phyloP scores from a whole-genome alignment of 2,329 filamentous ascomycete species.

The Talaromyces sp. region DNA sequence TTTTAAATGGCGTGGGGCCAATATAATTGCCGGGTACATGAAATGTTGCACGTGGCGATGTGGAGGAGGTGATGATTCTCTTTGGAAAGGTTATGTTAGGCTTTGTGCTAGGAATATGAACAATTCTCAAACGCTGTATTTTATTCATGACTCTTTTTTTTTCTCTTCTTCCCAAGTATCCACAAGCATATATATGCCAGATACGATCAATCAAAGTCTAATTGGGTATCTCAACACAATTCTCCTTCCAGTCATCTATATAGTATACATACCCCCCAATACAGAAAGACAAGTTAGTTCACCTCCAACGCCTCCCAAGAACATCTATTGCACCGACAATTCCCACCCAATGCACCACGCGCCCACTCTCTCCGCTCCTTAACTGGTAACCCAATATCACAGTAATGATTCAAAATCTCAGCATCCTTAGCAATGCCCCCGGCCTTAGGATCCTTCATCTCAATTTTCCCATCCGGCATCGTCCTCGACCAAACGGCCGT shows the following conservation, averaged over 20 bases:
- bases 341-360: constrained; percentile 80
- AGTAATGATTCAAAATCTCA: constrained; percentile 93
- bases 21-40: not conserved
- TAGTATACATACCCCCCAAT: not conserved
- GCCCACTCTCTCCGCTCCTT: constrained; percentile 87
- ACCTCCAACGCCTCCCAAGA: constrained; percentile 62
- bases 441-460: constrained; percentile 48
- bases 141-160: constrained; percentile 3
- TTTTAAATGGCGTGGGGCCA: not conserved
- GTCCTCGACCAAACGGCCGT: constrained; percentile 41
- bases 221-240: constrained; percentile 20
- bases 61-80: not conserved
- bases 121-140: constrained; percentile 10
- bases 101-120: constrained; percentile 8
- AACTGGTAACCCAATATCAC: constrained; percentile 78
- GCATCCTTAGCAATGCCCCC: constrained; percentile 73
- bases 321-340: constrained; percentile 85
- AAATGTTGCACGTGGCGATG: not conserved
- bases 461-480: constrained; percentile 23
- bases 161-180: not conserved
- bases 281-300: not conserved
- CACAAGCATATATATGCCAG: not conserved
- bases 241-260: constrained; percentile 8
- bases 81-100: not conserved
- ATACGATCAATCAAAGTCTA: constrained; percentile 8